Conservation (phyloP, 2,329 filamentous ascomycete genomes). For the Parastagonospora nodorum region DNA sequence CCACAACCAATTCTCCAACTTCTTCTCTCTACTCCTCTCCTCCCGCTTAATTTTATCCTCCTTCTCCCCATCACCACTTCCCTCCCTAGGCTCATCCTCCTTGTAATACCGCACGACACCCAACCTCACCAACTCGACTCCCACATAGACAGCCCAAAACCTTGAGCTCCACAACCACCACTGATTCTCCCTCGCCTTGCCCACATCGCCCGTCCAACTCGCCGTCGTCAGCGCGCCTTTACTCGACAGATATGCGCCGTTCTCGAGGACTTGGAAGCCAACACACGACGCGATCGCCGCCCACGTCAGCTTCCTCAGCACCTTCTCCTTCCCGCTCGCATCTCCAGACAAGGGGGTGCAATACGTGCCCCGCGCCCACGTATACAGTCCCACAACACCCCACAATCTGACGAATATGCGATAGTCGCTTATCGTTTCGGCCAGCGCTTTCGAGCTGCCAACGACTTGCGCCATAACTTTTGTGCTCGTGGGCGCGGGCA, state of each 20-base stretch:
- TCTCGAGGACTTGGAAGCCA: slow-evolving; percentile 80
- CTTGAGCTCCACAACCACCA: slow-evolving; percentile 75
- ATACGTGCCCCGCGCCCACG: slow-evolving; percentile 61
- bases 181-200: slow-evolving; percentile 57
- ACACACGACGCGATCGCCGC: slow-evolving; percentile 71
- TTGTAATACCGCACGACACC: slow-evolving; percentile 44
- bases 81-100: slow-evolving; percentile 17
- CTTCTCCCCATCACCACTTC: slow-evolving; percentile 50
- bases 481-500: slow-evolving; percentile 41
- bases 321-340: slow-evolving; percentile 34
- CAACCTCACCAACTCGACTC: slow-evolving; percentile 74
- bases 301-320: slow-evolving; percentile 59
- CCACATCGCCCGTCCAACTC: slow-evolving; percentile 56
- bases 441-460: slow-evolving; percentile 55
- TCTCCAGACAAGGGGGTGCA: slow-evolving; percentile 27
- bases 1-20: slow-evolving; percentile 54
- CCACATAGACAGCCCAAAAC: slow-evolving; percentile 80
- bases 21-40: slow-evolving; percentile 29
- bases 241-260: slow-evolving; percentile 74
- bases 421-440: slow-evolving; percentile 70
- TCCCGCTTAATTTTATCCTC: slow-evolving; percentile 52
- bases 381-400: slow-evolving; percentile 74
- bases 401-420: slow-evolving; percentile 77
- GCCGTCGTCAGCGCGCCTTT: slow-evolving; percentile 67
- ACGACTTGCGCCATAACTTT: slow-evolving; percentile 40